phyloP scores from a whole-genome alignment of 345 rosid species.

The Pistacia vera region DNA sequence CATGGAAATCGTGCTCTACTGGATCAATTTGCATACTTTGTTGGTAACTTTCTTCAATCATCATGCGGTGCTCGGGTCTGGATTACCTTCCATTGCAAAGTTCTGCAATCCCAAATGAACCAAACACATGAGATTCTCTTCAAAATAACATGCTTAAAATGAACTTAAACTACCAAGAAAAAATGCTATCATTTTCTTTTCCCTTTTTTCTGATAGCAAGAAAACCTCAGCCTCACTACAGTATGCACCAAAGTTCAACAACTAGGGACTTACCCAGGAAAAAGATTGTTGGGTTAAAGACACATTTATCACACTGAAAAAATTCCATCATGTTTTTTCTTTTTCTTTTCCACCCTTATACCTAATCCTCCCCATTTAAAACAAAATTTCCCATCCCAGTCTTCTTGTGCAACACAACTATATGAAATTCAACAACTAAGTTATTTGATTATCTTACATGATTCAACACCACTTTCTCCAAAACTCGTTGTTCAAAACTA shows the following conservation, averaged over 20 bases:
- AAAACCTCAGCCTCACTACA: background rate
- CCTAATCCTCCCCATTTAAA: too few species aligned
- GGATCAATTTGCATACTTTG: conserved; percentile 61
- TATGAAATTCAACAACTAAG: too few species aligned
- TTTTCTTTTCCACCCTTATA: too few species aligned
- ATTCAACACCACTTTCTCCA: background rate
- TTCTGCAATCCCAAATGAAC: conserved; percentile 13
- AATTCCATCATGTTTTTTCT: too few species aligned
- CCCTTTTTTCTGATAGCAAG: background rate
- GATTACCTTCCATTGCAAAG: conserved; percentile 43
- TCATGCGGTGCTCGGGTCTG: conserved; percentile 44
- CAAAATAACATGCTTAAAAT: background rate
- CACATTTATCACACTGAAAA: background rate
- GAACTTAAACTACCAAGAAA: background rate
- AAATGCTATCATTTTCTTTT: background rate
- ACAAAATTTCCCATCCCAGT: too few species aligned
- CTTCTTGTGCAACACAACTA: too few species aligned
- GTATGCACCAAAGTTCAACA: background rate
- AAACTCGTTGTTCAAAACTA: background rate
- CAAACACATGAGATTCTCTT: conserved; percentile 4
- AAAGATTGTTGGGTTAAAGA: too few species aligned
- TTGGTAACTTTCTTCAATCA: conserved; percentile 42
- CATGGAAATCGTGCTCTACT: conserved; percentile 71
- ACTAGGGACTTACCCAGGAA: background rate
- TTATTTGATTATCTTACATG: too few species aligned